Percentiles rank a stretch among this genome's conserved stretches.
Evolutionary conservation across 352 stramenopile species (phyloP).

Genomic region (Globisporangium polare): DNA sequence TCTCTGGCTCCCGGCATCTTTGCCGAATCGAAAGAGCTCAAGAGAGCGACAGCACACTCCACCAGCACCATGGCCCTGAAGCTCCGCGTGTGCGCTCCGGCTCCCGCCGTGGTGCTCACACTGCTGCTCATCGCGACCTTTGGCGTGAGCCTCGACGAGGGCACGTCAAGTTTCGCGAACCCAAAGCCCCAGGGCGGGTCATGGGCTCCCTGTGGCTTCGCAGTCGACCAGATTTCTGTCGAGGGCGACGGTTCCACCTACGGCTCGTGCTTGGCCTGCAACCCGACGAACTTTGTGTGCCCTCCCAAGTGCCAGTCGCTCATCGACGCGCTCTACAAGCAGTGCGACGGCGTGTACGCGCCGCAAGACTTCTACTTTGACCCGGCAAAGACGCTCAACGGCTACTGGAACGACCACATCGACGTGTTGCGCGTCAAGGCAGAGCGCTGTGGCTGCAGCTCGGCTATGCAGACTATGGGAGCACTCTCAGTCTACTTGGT

Average conservation of each 20-base stretch:
- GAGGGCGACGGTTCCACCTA: constrained; percentile 63
- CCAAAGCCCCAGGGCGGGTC: constrained; percentile 53
- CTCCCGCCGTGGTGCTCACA: not conserved
- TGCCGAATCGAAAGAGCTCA: not conserved
- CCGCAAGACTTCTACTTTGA: constrained; percentile 65
- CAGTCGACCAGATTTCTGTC: constrained; percentile 36
- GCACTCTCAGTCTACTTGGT: constrained; percentile 1
- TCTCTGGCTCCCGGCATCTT: not conserved
- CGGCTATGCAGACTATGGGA: not conserved
- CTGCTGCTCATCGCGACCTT: constrained; percentile 13
- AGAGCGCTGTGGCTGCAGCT: constrained; percentile 55
- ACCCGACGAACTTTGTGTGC: constrained; percentile 46
- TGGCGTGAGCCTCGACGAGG: constrained; percentile 13
- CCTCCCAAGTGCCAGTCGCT: constrained; percentile 67
- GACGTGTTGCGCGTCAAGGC: constrained; percentile 44
- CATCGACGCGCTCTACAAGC: constrained; percentile 61
- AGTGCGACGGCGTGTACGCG: constrained; percentile 60
- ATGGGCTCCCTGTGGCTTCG: constrained; percentile 55
- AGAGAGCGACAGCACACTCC: not conserved
- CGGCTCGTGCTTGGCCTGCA: constrained; percentile 59
- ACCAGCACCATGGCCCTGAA: not conserved
- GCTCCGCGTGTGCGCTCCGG: not conserved
- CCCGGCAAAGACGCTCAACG: constrained; percentile 40
- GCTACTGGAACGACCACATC: constrained; percentile 67
- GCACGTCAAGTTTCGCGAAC: constrained; percentile 41